Base-by-base conservation (phyloP, 192 early-diverging fungal genomes). In the Podila minutissima region DNA sequence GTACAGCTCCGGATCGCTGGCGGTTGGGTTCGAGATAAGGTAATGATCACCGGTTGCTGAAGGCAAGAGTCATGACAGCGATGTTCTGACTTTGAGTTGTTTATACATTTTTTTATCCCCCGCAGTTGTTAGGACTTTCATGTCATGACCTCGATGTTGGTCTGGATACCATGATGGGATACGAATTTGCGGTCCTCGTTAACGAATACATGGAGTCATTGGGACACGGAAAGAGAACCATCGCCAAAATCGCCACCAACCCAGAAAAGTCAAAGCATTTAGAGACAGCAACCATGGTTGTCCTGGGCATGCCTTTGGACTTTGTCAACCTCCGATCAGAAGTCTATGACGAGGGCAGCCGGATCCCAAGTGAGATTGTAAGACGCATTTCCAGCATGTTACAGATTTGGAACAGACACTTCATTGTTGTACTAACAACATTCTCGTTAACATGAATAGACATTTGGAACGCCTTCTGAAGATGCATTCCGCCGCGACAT, bases 1-100 rank as follows among this genome's bases (percentile, higher is more conserved):
- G 77, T 94, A 69, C 85, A 89, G 24, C 89, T 97, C 51, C 88
- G 98, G 19, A 95, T 99, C 57, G 97, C 97, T 33, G 98, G 98
- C 53, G 98, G 98, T 17, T 99, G 97, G 98, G 98, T 99, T 41
- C 90, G 98, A 65, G 98, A 99, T 83, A 99, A 99, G 85, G 92
- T 94, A 79, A 31, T 41, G 5, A 4, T 37, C 6, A 7, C 35
- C 2, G 19, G 63, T 29, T 57, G 41, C 24, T 50, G 15, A 76
- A 24, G 35, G 46, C 19, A 22, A 59, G 29, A 29, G 29, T 29
- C 29, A 29, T 29, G 29, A 29, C 2, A 3, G 19, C n/a, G 0
- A 8, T 22, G 33, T 33, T 4, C n/a, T 19, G 15, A 46, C 15
- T 4, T 46, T 17, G 0, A 38, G 8, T 46, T 11, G 8, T 46